Base-by-base conservation (phyloP, 169 alveolate genomes). In the Besnoitia besnoiti region DNA sequence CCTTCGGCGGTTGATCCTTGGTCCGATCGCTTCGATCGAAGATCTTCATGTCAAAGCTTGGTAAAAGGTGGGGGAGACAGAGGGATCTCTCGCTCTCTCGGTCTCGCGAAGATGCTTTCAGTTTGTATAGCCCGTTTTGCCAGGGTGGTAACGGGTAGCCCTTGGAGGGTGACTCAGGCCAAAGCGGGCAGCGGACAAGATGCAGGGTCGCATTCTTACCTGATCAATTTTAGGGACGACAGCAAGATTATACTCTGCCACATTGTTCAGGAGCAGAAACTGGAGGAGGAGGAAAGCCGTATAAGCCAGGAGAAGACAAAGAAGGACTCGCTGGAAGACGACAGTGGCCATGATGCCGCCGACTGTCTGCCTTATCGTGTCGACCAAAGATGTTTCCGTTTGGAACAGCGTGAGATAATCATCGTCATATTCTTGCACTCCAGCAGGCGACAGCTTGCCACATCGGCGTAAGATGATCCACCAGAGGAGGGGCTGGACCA, bases 381-480 rank as follows among this genome's bases (percentile, higher is more conserved):
- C 87, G 7, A 77, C 61, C 37, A 77, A 35, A 5, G 87, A 77
- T 27, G 87, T 77, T 35, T 77, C 87, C 19, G 50, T 24, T 24
- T 39, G 50, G 19, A 77, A 92, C n/a, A 89, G 90, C 40, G 87
- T 80, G 35, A 95, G 85, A 24, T 37, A 37, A 49, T 95, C 97
- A 84, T 94, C 96, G 77, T 93, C 93, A 93, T 96, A 95, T n/a
- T 44, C 93, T 27, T 42, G 76, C 30, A 93, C 94, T 5, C 92
- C 92, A 35, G 62, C 87, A 12, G 89, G 89, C 51, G 91, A 84
- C 44, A 89, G 40, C 19, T 44, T 85, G 27, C 97, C 97, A 84
- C 95, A 94, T 90, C 97, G 80, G 39, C 96, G 77, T 46, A 91
- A 59, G 27, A 94, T 55, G 7, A 93, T 50, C 95, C 96, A 95